Conservation (phyloP, 441 rosid genomes). For the Erodium chrysanthum region DNA sequence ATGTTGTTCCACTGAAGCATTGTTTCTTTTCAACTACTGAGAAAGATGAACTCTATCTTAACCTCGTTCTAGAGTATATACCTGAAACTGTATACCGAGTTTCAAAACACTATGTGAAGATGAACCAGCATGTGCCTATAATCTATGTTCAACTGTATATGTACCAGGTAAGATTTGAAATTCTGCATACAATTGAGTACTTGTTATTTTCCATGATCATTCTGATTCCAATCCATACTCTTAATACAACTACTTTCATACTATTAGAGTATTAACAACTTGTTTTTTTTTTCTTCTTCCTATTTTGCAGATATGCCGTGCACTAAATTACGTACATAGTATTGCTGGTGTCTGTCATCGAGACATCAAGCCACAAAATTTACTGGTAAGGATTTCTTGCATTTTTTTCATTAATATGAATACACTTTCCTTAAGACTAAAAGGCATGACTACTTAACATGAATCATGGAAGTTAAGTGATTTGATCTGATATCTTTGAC, state of each 20-base stretch:
- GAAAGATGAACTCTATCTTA: conserved; percentile 86
- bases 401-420: neutral
- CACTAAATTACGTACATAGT: conserved; percentile 84
- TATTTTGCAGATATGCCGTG: conserved; percentile 74
- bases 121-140: conserved; percentile 73
- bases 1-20: conserved; percentile 77
- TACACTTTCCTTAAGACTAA: neutral
- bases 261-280: neutral
- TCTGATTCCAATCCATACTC: neutral
- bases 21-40: conserved; percentile 87
- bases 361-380: conserved; percentile 95
- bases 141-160: conserved; percentile 90
- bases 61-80: conserved; percentile 89
- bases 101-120: conserved; percentile 75
- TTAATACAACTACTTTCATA: neutral
- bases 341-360: conserved; percentile 91
- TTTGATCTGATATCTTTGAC: neutral
- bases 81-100: conserved; percentile 84
- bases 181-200: neutral
- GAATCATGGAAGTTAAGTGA: neutral
- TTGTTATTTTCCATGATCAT: neutral
- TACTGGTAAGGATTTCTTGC: conserved; percentile 48
- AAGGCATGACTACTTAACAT: neutral
- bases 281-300: neutral
- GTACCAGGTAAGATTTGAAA: conserved; percentile 49